These are phyloP conservation scores for Termitomyces sp. DNA, from an alignment of 768 basidiomycete genomes.

Conservation along the genomic window DNA sequence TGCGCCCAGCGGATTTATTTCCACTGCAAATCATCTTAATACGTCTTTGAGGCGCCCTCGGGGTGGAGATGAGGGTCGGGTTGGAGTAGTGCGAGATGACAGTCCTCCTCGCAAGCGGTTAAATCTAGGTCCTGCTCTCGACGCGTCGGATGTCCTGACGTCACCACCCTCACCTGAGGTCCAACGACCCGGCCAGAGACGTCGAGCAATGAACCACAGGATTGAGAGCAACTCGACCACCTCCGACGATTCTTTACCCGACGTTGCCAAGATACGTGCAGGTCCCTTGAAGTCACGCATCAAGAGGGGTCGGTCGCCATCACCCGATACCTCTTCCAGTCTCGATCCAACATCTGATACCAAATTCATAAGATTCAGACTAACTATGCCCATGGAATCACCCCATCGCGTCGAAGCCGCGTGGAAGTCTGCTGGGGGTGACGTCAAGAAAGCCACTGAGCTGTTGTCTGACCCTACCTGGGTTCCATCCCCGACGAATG, in stretches of 20 bases:
- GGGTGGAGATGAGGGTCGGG: conserved; percentile 32
- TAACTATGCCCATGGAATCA: conserved; percentile 55
- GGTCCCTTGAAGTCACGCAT: conserved; percentile 51
- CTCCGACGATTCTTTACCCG: conserved; percentile 67
- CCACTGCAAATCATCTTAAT: conserved; percentile 36
- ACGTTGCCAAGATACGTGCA: conserved; percentile 35
- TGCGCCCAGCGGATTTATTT: conserved; percentile 55
- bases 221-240: conserved; percentile 49
- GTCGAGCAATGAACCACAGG: conserved; percentile 33
- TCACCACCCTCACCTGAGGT: conserved; percentile 61
- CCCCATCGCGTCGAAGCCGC: conserved; percentile 52
- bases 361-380: conserved; percentile 54
- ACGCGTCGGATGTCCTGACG: conserved; percentile 34
- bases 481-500: conserved; percentile 33
- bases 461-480: conserved; percentile 57
- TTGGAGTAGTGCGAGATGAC: conserved; percentile 43
- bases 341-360: conserved; percentile 30
- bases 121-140: conserved; percentile 46
- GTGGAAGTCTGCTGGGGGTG: conserved; percentile 59
- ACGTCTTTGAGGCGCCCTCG: conserved; percentile 51
- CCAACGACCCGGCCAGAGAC: conserved; percentile 46
- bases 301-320: conserved; percentile 42
- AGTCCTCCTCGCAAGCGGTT: conserved; percentile 72
- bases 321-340: conserved; percentile 23
- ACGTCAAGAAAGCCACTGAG: conserved; percentile 55